Conservation (phyloP, 345 rosid species). For the Populus pruinosa region DNA sequence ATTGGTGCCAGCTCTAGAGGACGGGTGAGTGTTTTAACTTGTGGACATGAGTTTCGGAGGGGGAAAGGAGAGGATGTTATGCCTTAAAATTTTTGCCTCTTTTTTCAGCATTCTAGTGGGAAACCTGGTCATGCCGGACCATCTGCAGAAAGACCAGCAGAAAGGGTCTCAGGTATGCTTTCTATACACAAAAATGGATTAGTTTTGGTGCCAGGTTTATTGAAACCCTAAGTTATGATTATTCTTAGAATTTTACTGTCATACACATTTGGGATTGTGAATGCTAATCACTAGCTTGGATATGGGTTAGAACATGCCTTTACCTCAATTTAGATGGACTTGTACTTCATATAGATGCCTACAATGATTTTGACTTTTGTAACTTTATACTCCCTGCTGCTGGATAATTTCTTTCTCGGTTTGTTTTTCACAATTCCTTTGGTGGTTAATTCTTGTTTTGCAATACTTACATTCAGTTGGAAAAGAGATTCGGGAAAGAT, state of each 20-base stretch:
- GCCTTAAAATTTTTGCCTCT: not conserved
- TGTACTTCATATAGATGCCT: not conserved
- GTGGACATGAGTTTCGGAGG: not conserved
- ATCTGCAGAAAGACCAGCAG: constrained; percentile 59
- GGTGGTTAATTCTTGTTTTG: not conserved
- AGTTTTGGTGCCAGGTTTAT: not conserved
- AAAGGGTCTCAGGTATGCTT: constrained; percentile 64
- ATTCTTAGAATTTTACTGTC: not conserved
- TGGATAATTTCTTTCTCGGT: not conserved
- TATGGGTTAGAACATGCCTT: not conserved
- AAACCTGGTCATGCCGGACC: constrained; percentile 65
- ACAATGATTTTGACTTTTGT: not conserved
- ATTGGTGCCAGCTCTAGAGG: constrained; percentile 71
- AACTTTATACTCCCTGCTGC: not conserved
- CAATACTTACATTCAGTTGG: constrained; percentile 44
- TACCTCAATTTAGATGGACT: not conserved
- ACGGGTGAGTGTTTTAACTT: constrained; percentile 45
- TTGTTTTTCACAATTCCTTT: not conserved
- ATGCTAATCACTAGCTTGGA: not conserved
- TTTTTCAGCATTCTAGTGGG: constrained; percentile 27
- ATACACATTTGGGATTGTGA: not conserved
- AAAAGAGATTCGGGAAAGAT: constrained; percentile 75
- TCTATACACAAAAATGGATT: not conserved
- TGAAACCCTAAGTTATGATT: not conserved
- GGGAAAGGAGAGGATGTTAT: not conserved